phyloP scores from a whole-genome alignment of 768 basidiomycete genomes.

The Panaeolus cyanescens region DNA sequence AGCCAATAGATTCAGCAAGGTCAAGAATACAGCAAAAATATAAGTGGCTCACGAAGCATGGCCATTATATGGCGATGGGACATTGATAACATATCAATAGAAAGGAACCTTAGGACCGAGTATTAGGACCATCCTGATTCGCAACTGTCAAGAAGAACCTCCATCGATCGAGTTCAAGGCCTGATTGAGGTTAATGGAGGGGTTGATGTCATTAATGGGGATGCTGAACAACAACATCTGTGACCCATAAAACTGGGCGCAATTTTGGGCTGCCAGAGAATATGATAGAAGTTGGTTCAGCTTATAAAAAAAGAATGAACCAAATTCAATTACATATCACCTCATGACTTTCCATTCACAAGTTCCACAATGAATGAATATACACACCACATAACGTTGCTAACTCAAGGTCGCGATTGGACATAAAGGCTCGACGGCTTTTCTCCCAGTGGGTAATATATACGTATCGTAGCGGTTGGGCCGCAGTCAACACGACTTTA shows the following conservation, averaged over 20 bases:
- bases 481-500: no score
- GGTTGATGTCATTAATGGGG: conserved; percentile 1
- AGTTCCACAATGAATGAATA: background rate
- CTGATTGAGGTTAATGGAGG: background rate
- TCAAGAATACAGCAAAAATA: background rate
- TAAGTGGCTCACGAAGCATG: background rate
- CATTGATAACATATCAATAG: background rate
- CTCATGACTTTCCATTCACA: background rate
- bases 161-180: background rate
- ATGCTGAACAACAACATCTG: background rate
- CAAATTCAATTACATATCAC: background rate
- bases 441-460: no score
- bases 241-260: background rate
- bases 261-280: background rate
- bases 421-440: background rate
- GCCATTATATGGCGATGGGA: background rate
- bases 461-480: background rate
- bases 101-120: background rate
- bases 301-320: background rate
- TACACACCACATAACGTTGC: background rate
- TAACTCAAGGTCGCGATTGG: background rate
- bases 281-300: background rate
- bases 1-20: background rate
- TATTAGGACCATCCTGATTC: background rate
- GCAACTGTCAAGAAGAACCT: background rate